Conservation (phyloP, 2,329 filamentous ascomycete genomes). For the Colletotrichum salicis region DNA sequence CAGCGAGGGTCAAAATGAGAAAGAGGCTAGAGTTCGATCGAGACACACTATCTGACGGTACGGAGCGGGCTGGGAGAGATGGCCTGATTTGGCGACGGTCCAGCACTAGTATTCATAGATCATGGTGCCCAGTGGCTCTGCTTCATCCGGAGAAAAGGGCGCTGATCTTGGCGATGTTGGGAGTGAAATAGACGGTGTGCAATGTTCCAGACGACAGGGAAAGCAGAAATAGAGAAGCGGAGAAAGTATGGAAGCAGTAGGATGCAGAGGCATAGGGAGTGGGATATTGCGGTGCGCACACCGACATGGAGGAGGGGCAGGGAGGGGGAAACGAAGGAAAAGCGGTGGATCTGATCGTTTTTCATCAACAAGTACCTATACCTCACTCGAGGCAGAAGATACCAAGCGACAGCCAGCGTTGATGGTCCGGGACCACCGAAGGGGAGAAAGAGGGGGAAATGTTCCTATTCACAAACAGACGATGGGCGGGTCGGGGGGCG, state of each 20-base stretch:
- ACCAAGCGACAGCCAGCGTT: constrained; percentile 6
- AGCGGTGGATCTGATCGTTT: constrained; percentile 7
- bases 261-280: background rate
- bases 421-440: constrained; percentile 18
- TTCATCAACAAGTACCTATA: constrained; percentile 21
- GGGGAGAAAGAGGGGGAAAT: constrained; percentile 4
- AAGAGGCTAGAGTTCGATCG: constrained; percentile 2
- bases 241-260: background rate
- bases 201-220: background rate
- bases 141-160: background rate
- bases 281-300: constrained; percentile 3
- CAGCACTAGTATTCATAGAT: background rate
- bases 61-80: constrained; percentile 10
- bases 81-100: constrained; percentile 10
- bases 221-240: background rate
- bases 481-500: constrained; percentile 14
- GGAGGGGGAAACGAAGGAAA: constrained; percentile 7
- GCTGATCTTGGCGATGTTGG: constrained; percentile 1
- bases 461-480: constrained; percentile 20
- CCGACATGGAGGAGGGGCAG: background rate
- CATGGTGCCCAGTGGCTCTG: background rate
- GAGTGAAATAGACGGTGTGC: constrained; percentile 8
- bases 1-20: background rate
- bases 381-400: constrained; percentile 11
- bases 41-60: constrained; percentile 8